Conservation (phyloP, 371 early-diverging fungal species). For the Nematocida ironsii region DNA sequence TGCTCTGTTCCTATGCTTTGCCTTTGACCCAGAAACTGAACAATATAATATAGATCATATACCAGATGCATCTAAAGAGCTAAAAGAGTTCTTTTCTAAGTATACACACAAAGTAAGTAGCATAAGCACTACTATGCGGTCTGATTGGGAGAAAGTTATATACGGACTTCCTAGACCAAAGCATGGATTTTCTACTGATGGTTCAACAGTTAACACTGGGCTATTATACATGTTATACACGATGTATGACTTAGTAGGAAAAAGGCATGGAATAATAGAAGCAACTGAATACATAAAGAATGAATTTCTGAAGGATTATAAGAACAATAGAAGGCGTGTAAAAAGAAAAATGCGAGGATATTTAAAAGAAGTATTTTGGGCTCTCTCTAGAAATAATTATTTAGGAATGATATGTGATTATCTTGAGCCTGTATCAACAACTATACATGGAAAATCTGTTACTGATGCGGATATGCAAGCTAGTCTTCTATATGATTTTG, state of each 20-base stretch:
- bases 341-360: no score
- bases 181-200: neutral
- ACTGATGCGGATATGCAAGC: no score
- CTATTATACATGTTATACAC: neutral
- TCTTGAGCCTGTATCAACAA: no score
- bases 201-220: neutral
- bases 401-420: no score
- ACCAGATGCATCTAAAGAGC: neutral
- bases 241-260: neutral
- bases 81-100: neutral
- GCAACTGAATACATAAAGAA: no score
- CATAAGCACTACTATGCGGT: neutral
- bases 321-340: accelerated
- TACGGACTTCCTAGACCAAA: neutral
- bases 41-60: neutral
- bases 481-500: no score
- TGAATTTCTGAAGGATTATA: no score
- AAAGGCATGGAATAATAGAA: no score
- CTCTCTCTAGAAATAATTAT: no score
- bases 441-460: no score
- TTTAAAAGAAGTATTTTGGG: no score
- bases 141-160: neutral
- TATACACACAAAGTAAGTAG: neutral
- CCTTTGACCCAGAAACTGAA: neutral
- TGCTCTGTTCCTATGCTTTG: neutral